Evolutionary conservation across 768 basidiomycete species (phyloP), one percentile per base, ranked within the genome.

Genomic region (Sistotremastrum niveocremeum): DNA sequence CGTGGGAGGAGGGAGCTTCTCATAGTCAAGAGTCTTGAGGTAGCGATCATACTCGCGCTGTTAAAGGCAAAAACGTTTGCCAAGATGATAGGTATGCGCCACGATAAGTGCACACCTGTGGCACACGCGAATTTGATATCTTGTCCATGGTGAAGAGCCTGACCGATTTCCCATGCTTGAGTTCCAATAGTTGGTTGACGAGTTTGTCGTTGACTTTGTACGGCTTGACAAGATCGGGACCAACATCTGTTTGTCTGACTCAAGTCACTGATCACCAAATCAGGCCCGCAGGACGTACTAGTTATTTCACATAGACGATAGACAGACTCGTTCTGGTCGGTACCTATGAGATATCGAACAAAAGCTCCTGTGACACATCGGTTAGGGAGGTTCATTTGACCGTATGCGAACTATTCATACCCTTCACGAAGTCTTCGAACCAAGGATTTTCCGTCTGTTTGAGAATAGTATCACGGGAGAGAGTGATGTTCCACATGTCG

Each of bases 231-330:
- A 64, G 54, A 38, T 77, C 71, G 40, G 66, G 59, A 30, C 69
- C 66, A 39, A 83, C 63, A 57, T 72, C 76, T 74, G 74, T 50
- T 8, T 51, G 47, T 35, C 36, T 20, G 20, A 51, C 36, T 33
- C 41, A 55, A 41, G n/a, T 12, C 34, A 36, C 35, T 38, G 37
- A 51, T 44, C 38, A 54, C n/a, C 30, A 20, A 31, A 49, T 47
- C n/a, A n/a, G 34, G 34, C 36, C 35, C 42, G 36, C n/a, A 43
- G 30, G 31, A 69, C 86, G 53, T 47, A 91, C 91, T 76, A 12
- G 64, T 61, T 35, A 98, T 69, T 62, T 86, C 76, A 57, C 88
- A 91, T 41, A 91, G 72, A 46, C 93, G 75, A 61, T 97, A 97
- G 20, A 84, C 73, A 11, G 73, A 69, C 44, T 66, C 67, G 6